A percentile compares a stretch with the other conserved stretches of the same genome.
Conservation (phyloP, 176 grass and related monocot genomes). For the Oryza australiensis region DNA sequence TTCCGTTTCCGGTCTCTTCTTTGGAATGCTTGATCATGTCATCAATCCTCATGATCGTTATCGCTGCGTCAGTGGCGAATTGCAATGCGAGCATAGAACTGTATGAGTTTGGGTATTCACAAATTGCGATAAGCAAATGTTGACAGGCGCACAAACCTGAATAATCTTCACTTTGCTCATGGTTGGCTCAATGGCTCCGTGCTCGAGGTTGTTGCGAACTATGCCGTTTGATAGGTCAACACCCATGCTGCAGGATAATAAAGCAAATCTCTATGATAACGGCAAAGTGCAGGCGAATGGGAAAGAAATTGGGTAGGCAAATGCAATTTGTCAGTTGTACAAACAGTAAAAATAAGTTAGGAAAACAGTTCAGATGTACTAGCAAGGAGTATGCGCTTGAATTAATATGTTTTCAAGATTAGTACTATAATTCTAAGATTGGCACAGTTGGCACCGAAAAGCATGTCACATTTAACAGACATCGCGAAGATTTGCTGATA, state of each 20-base stretch:
- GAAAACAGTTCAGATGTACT: not conserved
- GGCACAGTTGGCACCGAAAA: not conserved
- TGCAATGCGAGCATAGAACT: conserved; percentile 2
- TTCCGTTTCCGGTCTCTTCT: conserved; percentile 51
- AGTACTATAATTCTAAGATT: too few relatives aligned
- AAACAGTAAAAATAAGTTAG: not conserved
- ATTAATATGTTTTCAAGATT: not conserved
- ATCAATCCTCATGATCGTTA: conserved; percentile 83
- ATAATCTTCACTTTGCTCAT: conserved; percentile 97
- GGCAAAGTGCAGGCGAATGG: not conserved
- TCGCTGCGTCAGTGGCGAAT: conserved; percentile 85
- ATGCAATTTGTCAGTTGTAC: not conserved
- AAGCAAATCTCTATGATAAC: not conserved
- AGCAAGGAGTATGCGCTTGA: not conserved
- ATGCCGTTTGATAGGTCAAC: conserved; percentile 71
- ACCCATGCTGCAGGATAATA: conserved; percentile 57
- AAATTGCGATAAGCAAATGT: not conserved
- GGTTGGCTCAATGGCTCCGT: conserved; percentile 85
- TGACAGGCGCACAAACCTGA: conserved; percentile 12
- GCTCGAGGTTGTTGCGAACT: conserved; percentile 78
- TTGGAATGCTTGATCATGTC: conserved; percentile 87
- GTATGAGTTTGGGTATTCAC: not conserved
- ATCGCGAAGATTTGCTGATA: not conserved
- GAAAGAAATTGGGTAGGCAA: not conserved
- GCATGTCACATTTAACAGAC: not conserved